A percentile compares a stretch with the other conserved stretches of the same genome.
Conservation (phyloP, 441 rosid species). For the Populus hybrid region DNA sequence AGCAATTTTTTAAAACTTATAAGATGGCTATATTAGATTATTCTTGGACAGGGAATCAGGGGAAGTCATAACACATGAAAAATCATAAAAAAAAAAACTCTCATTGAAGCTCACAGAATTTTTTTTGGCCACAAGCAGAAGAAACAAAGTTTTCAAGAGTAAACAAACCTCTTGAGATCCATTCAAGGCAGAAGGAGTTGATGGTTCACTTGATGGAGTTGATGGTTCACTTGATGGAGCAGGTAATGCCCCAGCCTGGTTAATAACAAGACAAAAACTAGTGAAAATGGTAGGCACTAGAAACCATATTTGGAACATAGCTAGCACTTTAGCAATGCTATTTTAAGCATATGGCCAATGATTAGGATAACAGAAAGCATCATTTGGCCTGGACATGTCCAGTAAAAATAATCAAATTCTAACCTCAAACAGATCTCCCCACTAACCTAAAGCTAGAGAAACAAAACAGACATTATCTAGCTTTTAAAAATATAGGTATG, state of each 20-base stretch:
- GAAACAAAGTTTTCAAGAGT: slow-evolving; percentile 3
- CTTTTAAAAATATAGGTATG: neutral
- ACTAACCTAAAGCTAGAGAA: neutral
- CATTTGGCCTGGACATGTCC: neutral
- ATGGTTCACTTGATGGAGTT: slow-evolving; percentile 26
- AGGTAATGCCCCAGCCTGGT: slow-evolving; percentile 54
- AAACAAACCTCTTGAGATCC: slow-evolving; percentile 49
- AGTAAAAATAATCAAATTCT: neutral
- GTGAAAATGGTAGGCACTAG: slow-evolving; percentile 2
- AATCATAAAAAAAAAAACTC: neutral
- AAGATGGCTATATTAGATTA: neutral
- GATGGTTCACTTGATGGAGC: slow-evolving; percentile 32
- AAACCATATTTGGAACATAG: slow-evolving; percentile 5
- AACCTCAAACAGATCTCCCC: neutral
- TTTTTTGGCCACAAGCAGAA: neutral
- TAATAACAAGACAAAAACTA: slow-evolving; percentile 16
- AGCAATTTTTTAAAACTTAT: neutral
- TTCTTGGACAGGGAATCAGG: neutral
- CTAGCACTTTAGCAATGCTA: neutral
- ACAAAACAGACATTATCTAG: neutral
- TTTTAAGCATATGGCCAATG: neutral
- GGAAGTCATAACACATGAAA: neutral
- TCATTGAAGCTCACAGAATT: neutral
- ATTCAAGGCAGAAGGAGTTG: slow-evolving; percentile 41
- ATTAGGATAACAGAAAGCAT: neutral